These are phyloP conservation scores for Esteya vermicola DNA, from an alignment of 2,329 filamentous ascomycete species.

Conservation along the genomic window DNA sequence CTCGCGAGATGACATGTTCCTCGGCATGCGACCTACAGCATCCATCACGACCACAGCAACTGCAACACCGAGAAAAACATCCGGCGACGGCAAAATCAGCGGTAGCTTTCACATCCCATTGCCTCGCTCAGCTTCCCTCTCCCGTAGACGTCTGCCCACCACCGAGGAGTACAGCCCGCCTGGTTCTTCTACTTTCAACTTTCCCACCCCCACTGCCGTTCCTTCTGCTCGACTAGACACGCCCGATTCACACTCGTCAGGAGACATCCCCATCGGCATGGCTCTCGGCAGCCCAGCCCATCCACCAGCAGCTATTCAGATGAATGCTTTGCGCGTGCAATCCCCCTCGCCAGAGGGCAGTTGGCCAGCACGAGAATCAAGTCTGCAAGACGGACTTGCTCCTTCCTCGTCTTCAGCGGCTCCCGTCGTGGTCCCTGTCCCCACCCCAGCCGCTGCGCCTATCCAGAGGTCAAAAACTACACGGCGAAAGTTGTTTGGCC, in stretches of 20 bases:
- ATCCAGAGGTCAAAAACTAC: slow-evolving; percentile 32
- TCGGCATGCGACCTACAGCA: slow-evolving; percentile 10
- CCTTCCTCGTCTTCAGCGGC: background rate
- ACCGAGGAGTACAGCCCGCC: slow-evolving; percentile 26
- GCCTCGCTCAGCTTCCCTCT: slow-evolving; percentile 10
- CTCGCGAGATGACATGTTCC: slow-evolving; percentile 27
- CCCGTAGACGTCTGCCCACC: slow-evolving; percentile 19
- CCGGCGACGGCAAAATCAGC: slow-evolving; percentile 13
- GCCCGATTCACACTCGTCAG: slow-evolving; percentile 25
- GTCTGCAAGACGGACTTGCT: too few relatives aligned
- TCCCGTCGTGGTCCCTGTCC: background rate
- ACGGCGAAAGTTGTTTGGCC: slow-evolving; percentile 44
- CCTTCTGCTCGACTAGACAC: slow-evolving; percentile 24
- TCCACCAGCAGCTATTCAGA: slow-evolving; percentile 15
- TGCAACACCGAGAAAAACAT: background rate
- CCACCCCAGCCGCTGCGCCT: background rate
- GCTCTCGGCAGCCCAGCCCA: slow-evolving; percentile 57
- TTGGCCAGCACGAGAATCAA: too few relatives aligned
- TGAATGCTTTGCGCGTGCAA: too few relatives aligned
- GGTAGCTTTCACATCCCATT: slow-evolving; percentile 24
- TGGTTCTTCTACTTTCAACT: too few relatives aligned
- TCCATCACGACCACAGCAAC: background rate
- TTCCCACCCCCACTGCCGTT: slow-evolving; percentile 12
- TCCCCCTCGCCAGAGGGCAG: background rate
- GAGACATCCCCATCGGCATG: slow-evolving; percentile 50